phyloP scores from a whole-genome alignment of 2,329 filamentous ascomycete species.

The Dothidotthia symphoricarpi region DNA sequence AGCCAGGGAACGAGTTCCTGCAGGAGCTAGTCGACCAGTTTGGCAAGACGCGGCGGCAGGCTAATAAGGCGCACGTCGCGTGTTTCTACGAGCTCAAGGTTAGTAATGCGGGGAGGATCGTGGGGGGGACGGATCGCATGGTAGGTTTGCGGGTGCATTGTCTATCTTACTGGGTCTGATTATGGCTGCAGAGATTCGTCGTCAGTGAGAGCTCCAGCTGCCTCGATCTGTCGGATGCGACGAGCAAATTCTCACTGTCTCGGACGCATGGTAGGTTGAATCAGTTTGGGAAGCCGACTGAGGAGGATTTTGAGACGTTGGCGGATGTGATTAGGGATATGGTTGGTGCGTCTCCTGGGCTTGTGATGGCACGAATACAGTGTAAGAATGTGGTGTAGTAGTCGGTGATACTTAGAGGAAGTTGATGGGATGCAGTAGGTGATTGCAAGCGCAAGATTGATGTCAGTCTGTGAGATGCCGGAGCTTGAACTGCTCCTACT shows the following conservation, averaged over 20 bases:
- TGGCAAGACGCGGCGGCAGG: conserved; percentile 13
- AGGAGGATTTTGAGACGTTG: conserved; percentile 25
- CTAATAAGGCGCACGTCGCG: conserved; percentile 18
- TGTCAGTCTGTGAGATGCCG: conserved; percentile 18
- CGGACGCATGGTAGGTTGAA: conserved; percentile 27
- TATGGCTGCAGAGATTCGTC: conserved; percentile 13
- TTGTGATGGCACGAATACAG: conserved; percentile 13
- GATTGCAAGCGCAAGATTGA: conserved; percentile 11
- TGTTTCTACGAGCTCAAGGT: conserved; percentile 27
- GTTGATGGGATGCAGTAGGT: conserved; percentile 2
- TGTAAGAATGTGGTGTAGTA: conserved; percentile 13
- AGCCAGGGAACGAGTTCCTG: conserved; percentile 24
- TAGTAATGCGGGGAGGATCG: conserved; percentile 28
- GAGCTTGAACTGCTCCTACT: conserved; percentile 17
- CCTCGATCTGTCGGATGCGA: conserved; percentile 18
- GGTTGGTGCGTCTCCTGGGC: conserved; percentile 6
- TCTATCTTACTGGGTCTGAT: conserved; percentile 3
- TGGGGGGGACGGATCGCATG: conserved; percentile 20
- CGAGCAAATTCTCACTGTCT: conserved; percentile 19
- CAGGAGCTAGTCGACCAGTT: conserved; percentile 24
- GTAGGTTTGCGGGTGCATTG: conserved; percentile 11
- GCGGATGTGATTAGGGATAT: conserved; percentile 19
- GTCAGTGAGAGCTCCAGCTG: conserved; percentile 23
- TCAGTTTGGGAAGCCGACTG: conserved; percentile 19
- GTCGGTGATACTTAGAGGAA: neutral